Conservation (phyloP, 1,284 basidiomycete genomes). For the Ustilago vetiveriae region DNA sequence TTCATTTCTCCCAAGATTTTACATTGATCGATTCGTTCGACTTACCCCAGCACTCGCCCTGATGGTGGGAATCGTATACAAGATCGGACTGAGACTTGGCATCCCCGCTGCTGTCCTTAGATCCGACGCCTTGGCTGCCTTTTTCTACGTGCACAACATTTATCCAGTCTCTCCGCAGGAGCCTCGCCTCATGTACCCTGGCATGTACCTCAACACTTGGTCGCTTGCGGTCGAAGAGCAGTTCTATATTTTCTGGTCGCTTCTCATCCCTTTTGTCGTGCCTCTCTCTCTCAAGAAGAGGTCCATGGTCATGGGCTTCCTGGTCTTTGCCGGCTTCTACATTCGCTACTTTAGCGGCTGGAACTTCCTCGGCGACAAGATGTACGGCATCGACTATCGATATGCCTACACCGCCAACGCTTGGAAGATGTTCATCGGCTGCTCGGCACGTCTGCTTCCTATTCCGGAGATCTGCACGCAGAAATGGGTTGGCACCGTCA, state of each 20-base stretch:
- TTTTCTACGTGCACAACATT: conserved; percentile 35
- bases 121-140: conserved; percentile 17
- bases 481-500: conserved; percentile 15
- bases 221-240: conserved; percentile 45
- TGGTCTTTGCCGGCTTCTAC: conserved; percentile 19
- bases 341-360: conserved; percentile 22
- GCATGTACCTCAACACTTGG: conserved; percentile 39
- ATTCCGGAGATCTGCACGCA: conserved; percentile 12
- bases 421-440: conserved; percentile 41
- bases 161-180: conserved; percentile 9
- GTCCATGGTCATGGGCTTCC: conserved; percentile 13
- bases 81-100: conserved; percentile 6
- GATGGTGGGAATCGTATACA: conserved; percentile 18
- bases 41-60: conserved; percentile 25
- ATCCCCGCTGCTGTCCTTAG: not conserved
- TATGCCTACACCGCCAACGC: conserved; percentile 33
- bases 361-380: conserved; percentile 19
- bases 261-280: conserved; percentile 28
- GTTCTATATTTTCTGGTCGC: conserved; percentile 48
- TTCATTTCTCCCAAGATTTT: conserved; percentile 29
- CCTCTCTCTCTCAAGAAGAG: conserved; percentile 16
- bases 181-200: conserved; percentile 24
- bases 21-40: conserved; percentile 30
- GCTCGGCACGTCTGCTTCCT: conserved; percentile 23
- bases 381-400: conserved; percentile 34